Percentiles rank a stretch among this genome's conserved stretches.
phyloP scores from a whole-genome alignment of 371 early-diverging fungal genomes.

The Actinomucor elegans region DNA sequence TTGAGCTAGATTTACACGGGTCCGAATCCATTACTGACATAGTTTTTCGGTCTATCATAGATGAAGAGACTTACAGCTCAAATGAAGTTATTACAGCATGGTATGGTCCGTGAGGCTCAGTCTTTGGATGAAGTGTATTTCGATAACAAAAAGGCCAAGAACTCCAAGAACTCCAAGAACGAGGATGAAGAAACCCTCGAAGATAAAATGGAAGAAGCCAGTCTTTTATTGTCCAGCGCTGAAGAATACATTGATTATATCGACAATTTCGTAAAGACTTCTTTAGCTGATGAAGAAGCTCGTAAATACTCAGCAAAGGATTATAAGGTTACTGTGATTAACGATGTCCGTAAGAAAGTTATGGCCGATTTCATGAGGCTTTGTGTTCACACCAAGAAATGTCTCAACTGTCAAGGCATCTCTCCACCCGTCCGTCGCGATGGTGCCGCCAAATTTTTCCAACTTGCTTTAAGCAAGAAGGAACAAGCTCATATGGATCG shows the following conservation, averaged over 20 bases:
- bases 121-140: constrained; percentile 65
- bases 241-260: constrained; percentile 63
- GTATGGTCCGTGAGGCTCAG: constrained; percentile 81
- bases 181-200: constrained; percentile 48
- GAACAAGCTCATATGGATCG: constrained; percentile 64
- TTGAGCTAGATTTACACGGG: background rate
- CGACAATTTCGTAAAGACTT: constrained; percentile 36
- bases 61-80: constrained; percentile 57
- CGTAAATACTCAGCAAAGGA: constrained; percentile 38
- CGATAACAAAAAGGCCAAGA: constrained; percentile 45
- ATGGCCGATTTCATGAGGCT: constrained; percentile 75
- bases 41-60: constrained; percentile 11
- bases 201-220: constrained; percentile 52
- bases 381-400: constrained; percentile 57
- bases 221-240: constrained; percentile 39
- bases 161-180: constrained; percentile 23
- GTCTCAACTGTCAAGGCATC: constrained; percentile 84
- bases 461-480: constrained; percentile 74
- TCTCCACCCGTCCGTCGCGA: constrained; percentile 84
- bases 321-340: constrained; percentile 74
- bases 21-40: too few relatives aligned
- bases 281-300: constrained; percentile 32
- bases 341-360: constrained; percentile 71
- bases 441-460: constrained; percentile 86
- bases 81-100: constrained; percentile 72